phyloP scores from a whole-genome alignment of 768 basidiomycete genomes.

The Collybia sordida region DNA sequence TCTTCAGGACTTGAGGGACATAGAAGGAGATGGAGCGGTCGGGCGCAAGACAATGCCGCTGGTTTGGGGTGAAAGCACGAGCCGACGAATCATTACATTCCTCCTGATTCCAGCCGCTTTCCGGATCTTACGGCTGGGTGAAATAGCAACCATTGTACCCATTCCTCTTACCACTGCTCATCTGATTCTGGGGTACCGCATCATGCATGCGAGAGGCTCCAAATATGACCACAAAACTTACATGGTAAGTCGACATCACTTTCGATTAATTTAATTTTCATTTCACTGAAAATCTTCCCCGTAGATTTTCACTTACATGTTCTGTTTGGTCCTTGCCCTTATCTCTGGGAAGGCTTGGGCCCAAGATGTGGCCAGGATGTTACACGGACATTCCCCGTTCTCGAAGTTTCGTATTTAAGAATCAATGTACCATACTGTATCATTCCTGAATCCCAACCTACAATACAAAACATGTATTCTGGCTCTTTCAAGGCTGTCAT shows the following conservation, averaged over 20 bases:
- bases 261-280: too few relatives aligned
- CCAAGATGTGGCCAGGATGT: too few relatives aligned
- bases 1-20: constrained; percentile 15
- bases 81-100: constrained; percentile 7
- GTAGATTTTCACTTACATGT: too few relatives aligned
- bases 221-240: constrained; percentile 17
- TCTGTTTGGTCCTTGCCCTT: too few relatives aligned
- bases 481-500: too few relatives aligned
- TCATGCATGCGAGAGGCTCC: constrained; percentile 1
- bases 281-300: too few relatives aligned
- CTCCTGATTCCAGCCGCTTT: constrained; percentile 7
- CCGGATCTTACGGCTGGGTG: constrained; percentile 4
- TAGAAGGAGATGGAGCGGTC: constrained; percentile 9
- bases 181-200: constrained; percentile 10
- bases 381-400: too few relatives aligned
- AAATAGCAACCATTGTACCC: constrained; percentile 2
- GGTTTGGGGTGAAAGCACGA: constrained; percentile 6
- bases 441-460: too few relatives aligned
- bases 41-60: constrained; percentile 15
- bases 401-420: too few relatives aligned
- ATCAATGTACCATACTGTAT: too few relatives aligned
- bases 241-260: constrained; percentile 14
- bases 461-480: too few relatives aligned
- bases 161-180: constrained; percentile 3
- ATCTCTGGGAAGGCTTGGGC: too few relatives aligned